These are phyloP conservation scores for Chlamydomonas asymmetrica DNA, from an alignment of 139 green algal genomes.

Conservation along the genomic window DNA sequence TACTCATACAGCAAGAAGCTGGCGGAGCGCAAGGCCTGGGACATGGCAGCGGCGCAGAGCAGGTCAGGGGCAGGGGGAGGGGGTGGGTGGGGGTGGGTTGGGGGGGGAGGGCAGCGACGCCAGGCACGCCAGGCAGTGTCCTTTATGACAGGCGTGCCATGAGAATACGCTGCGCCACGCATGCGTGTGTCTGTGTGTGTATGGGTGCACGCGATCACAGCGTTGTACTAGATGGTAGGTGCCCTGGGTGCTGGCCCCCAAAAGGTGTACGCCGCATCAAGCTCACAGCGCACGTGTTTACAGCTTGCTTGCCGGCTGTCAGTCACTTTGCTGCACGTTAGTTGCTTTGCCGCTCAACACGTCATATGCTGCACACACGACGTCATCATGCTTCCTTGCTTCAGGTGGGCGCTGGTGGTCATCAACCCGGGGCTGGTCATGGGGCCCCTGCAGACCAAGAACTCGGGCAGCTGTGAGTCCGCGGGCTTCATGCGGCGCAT, in stretches of 20 bases:
- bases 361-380: too few species aligned
- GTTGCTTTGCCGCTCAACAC: too few species aligned
- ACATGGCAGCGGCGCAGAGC: constrained; percentile 20
- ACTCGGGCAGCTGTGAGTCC: constrained; percentile 16
- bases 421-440: constrained; percentile 45
- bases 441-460: constrained; percentile 30
- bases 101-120: not conserved
- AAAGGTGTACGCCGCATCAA: too few species aligned
- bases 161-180: too few species aligned
- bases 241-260: too few species aligned
- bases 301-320: too few species aligned
- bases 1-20: constrained; percentile 50
- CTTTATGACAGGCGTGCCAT: too few species aligned
- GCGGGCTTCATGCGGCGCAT: constrained; percentile 24
- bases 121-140: not conserved
- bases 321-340: too few species aligned
- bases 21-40: constrained; percentile 51
- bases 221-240: too few species aligned
- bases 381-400: not conserved
- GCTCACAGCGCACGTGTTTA: too few species aligned
- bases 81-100: not conserved
- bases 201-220: too few species aligned
- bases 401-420: constrained; percentile 42
- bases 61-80: not conserved
- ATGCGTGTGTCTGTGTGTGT: too few species aligned